Evolutionary conservation across 2,329 filamentous ascomycete species (phyloP).

Genomic region (Orbilia blumenaviensis): DNA sequence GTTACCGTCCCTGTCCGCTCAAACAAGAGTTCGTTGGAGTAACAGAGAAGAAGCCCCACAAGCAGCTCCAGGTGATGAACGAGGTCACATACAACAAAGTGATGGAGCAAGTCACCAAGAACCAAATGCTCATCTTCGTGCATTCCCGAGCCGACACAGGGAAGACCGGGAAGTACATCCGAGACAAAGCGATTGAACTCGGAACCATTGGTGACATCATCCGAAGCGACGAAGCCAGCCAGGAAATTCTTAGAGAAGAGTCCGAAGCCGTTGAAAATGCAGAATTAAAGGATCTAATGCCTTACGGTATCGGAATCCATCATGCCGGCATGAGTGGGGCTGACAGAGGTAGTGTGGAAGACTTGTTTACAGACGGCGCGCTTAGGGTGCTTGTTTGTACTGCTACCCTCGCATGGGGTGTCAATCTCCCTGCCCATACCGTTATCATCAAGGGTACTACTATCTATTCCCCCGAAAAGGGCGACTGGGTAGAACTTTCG

Average conservation of each 20-base stretch:
- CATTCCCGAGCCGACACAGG: constrained; percentile 98
- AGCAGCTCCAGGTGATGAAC: constrained; percentile 99
- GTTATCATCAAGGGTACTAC: constrained; percentile 99
- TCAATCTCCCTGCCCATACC: constrained; percentile 95
- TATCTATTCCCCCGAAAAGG: constrained; percentile 97
- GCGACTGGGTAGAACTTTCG: constrained; percentile 96
- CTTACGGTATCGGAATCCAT: constrained; percentile 97
- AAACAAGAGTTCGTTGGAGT: constrained; percentile 98
- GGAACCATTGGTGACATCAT: constrained; percentile 97
- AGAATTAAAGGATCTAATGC: constrained; percentile 90
- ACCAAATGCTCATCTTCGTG: constrained; percentile 99
- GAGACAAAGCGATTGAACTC: constrained; percentile 95
- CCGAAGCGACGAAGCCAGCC: constrained; percentile 87
- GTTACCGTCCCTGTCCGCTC: constrained; percentile 90
- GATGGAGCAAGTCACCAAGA: constrained; percentile 87
- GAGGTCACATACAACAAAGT: constrained; percentile 98
- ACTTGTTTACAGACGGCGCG: constrained; percentile 87
- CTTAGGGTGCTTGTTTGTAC: constrained; percentile 97
- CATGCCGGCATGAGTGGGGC: constrained; percentile 95
- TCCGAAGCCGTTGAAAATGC: constrained; percentile 79
- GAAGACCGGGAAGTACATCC: constrained; percentile 94
- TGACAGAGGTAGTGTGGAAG: constrained; percentile 95
- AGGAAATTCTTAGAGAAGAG: constrained; percentile 87
- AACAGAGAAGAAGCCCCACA: constrained; percentile 97
- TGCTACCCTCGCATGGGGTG: constrained; percentile 98